Evolutionary conservation across 1,284 basidiomycete genomes (phyloP).

Genomic region (Flammula alnicola): DNA sequence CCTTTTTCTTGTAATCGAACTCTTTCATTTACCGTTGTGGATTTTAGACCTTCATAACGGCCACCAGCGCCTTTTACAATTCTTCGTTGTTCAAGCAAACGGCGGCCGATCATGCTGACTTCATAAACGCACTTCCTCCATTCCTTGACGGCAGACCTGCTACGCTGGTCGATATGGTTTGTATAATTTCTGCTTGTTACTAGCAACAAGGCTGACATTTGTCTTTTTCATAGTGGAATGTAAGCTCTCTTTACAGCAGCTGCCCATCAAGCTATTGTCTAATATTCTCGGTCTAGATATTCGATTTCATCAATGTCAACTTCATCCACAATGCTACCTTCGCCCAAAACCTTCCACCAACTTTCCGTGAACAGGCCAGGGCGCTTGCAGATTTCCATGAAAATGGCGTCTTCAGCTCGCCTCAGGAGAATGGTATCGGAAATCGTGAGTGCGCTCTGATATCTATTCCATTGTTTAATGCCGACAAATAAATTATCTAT

Average conservation of each 20-base stretch:
- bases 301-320: slow-evolving; percentile 77
- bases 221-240: slow-evolving; percentile 57
- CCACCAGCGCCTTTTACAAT: slow-evolving; percentile 55
- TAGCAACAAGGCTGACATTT: not conserved
- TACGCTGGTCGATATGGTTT: slow-evolving; percentile 67
- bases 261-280: not conserved
- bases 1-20: not conserved
- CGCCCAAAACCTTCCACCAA: slow-evolving; percentile 52
- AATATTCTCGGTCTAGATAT: slow-evolving; percentile 49
- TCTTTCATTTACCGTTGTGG: not conserved
- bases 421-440: slow-evolving; percentile 60
- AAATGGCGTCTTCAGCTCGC: slow-evolving; percentile 69
- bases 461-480: not conserved
- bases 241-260: slow-evolving; percentile 33
- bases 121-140: slow-evolving; percentile 57
- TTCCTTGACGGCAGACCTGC: slow-evolving; percentile 63
- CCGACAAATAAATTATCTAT: slow-evolving; percentile 1
- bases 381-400: slow-evolving; percentile 80
- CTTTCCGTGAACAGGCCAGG: slow-evolving; percentile 61
- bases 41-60: slow-evolving; percentile 53
- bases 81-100: slow-evolving; percentile 59
- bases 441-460: slow-evolving; percentile 57
- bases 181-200: slow-evolving; percentile 22
- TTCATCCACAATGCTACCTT: slow-evolving; percentile 72
- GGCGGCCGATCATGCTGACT: slow-evolving; percentile 51